phyloP scores from a whole-genome alignment of 2,329 filamentous ascomycete species.

The Penicillium corylophilum region DNA sequence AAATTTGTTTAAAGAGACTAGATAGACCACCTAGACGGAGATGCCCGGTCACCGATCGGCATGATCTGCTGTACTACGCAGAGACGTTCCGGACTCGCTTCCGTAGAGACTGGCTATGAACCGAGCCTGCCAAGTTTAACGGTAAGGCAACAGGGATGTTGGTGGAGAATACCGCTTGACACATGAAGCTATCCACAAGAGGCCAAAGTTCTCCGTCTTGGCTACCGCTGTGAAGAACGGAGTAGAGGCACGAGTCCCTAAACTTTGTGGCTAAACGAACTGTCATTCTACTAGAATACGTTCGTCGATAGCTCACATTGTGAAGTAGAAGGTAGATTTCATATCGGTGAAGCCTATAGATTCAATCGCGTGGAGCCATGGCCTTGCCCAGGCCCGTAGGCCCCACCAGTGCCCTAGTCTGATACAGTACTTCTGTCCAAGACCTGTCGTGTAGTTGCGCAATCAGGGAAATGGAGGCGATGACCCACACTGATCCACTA shows the following conservation, averaged over 20 bases:
- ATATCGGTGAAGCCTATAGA: background rate
- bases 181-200: too few relatives aligned
- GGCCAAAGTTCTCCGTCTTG: background rate
- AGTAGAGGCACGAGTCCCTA: background rate
- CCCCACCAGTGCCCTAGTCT: conserved; percentile 5
- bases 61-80: too few relatives aligned
- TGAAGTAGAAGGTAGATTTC: background rate
- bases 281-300: background rate
- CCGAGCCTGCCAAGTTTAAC: too few relatives aligned
- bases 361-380: background rate
- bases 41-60: too few relatives aligned
- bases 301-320: background rate
- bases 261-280: background rate
- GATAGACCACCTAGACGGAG: too few relatives aligned
- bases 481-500: background rate
- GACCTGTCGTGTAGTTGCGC: background rate
- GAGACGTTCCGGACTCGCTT: too few relatives aligned
- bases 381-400: background rate
- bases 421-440: too few relatives aligned
- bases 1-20: too few relatives aligned
- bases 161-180: too few relatives aligned
- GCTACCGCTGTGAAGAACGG: background rate
- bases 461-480: background rate
- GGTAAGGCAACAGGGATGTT: too few relatives aligned
- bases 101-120: too few relatives aligned